Evolutionary conservation across 2,329 filamentous ascomycete genomes (phyloP).

Genomic region (Aureobasidium sp.): DNA sequence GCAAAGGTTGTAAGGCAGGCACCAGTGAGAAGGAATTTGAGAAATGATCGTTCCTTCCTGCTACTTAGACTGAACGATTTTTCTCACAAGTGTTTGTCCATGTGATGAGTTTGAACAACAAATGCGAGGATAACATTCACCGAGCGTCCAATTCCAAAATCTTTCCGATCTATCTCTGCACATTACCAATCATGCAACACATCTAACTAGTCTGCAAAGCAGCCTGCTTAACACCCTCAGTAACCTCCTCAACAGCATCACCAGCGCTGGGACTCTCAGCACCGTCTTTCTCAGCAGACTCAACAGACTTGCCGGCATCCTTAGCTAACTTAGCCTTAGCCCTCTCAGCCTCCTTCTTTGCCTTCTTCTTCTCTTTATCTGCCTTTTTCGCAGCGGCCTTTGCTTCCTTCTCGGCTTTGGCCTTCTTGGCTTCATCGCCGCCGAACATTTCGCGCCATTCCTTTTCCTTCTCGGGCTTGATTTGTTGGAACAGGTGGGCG

Average conservation of each 20-base stretch:
- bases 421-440: constrained; percentile 56
- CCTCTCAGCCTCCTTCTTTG: constrained; percentile 54
- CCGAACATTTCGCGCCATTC: constrained; percentile 75
- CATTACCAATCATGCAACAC: neutral
- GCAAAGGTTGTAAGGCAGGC: too few species aligned
- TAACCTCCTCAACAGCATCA: constrained; percentile 35
- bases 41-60: too few species aligned
- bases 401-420: constrained; percentile 61
- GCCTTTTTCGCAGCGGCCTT: constrained; percentile 50
- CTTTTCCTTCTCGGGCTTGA: constrained; percentile 70
- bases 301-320: constrained; percentile 57
- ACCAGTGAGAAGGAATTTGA: too few species aligned
- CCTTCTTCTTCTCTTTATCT: constrained; percentile 56
- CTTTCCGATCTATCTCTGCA: neutral
- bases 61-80: too few species aligned
- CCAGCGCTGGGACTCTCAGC: constrained; percentile 25
- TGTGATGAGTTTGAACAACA: too few species aligned
- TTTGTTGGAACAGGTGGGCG: constrained; percentile 69
- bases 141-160: neutral
- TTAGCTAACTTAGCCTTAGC: constrained; percentile 36
- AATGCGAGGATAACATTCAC: too few species aligned
- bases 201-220: constrained; percentile 30
- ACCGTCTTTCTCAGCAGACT: constrained; percentile 67
- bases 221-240: constrained; percentile 37
- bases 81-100: too few species aligned